These are phyloP conservation scores for Cicer arietinum DNA, from an alignment of 306 rosid genomes.

Conservation along the genomic window DNA sequence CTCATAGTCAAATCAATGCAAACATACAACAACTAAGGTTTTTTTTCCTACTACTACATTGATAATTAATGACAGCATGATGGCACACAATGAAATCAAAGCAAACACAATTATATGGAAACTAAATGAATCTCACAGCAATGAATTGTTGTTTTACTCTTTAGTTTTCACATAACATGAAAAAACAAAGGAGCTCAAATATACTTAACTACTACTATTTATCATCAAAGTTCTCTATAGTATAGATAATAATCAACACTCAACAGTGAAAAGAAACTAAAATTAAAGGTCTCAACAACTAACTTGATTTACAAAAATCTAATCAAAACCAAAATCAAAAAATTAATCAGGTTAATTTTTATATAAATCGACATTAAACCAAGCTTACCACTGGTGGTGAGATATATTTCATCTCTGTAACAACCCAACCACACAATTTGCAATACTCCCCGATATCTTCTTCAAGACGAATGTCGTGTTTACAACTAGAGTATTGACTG, in stretches of 20 bases:
- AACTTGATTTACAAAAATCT: not conserved
- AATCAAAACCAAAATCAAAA: not conserved
- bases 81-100: not conserved
- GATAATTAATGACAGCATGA: not conserved
- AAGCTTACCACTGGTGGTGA: conserved; percentile 44
- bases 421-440: conserved; percentile 27
- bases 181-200: not conserved
- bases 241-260: too few species aligned
- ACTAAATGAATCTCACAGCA: not conserved
- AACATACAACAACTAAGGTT: not conserved
- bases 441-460: conserved; percentile 47
- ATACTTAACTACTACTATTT: too few species aligned
- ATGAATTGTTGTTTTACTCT: not conserved
- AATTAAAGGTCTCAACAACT: not conserved
- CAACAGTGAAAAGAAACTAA: not conserved
- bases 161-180: not conserved
- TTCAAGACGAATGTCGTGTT: conserved; percentile 28
- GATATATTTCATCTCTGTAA: conserved; percentile 34
- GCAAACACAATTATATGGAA: conserved; percentile 7
- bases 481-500: conserved; percentile 12
- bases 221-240: too few species aligned
- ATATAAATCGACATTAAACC: not conserved
- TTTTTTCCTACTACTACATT: not conserved
- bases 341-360: not conserved
- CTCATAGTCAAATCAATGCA: not conserved